Percentiles rank a stretch among this genome's conserved stretches.
phyloP scores from a whole-genome alignment of 805 yeast species.

The Starmerella davenportii region DNA sequence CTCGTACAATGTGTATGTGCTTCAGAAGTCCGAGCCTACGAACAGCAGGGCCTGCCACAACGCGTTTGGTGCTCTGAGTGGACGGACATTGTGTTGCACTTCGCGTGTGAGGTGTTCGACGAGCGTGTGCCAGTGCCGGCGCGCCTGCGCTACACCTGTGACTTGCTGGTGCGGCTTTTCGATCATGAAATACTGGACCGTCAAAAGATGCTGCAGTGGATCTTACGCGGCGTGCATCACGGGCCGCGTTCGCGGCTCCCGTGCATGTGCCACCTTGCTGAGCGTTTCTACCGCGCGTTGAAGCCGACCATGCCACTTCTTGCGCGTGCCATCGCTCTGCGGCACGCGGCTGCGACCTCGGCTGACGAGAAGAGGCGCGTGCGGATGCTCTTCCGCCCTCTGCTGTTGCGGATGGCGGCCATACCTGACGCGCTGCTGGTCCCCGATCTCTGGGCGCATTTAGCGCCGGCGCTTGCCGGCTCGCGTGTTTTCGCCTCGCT shows the following conservation, averaged over 20 bases:
- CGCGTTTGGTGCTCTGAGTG: slow-evolving; percentile 64
- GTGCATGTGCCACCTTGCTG: slow-evolving; percentile 34
- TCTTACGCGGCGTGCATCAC: slow-evolving; percentile 34
- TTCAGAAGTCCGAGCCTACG: slow-evolving; percentile 48
- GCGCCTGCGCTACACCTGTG: neutral
- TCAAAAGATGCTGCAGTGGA: slow-evolving; percentile 43
- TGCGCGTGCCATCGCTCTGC: neutral
- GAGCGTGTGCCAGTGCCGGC: neutral
- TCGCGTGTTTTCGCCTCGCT: slow-evolving; percentile 7
- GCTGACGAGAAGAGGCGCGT: neutral
- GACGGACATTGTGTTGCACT: slow-evolving; percentile 67
- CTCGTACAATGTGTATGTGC: slow-evolving; percentile 71
- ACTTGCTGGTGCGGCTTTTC: slow-evolving; percentile 27
- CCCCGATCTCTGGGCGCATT: slow-evolving; percentile 11
- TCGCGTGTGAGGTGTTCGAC: slow-evolving; percentile 33
- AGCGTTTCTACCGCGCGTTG: slow-evolving; percentile 57
- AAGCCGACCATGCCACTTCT: neutral
- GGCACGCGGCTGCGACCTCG: neutral
- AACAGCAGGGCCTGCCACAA: slow-evolving; percentile 25
- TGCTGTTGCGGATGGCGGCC: slow-evolving; percentile 5
- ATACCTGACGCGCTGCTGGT: slow-evolving; percentile 8
- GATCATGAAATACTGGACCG: slow-evolving; percentile 50
- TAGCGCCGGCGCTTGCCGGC: slow-evolving; percentile 8
- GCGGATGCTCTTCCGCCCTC: slow-evolving; percentile 4
- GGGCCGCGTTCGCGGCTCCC: slow-evolving; percentile 29